Evolutionary conservation across 2,329 filamentous ascomycete species (phyloP).

Genomic region (Aureobasidium sp.): DNA sequence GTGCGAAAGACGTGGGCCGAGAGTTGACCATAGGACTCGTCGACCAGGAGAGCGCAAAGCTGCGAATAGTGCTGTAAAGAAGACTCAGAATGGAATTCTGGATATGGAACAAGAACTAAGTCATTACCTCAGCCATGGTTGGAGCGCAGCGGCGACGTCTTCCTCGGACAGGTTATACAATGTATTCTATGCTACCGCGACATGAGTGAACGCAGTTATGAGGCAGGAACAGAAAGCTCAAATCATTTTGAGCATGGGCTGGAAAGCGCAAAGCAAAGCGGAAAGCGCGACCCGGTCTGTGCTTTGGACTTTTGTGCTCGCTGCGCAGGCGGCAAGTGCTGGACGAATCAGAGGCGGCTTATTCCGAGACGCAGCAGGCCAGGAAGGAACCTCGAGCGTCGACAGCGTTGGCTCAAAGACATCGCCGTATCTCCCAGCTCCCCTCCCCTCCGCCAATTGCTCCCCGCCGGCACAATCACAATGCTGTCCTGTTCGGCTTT

Average conservation of each 20-base stretch:
- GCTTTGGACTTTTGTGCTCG: background rate
- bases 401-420: conserved; percentile 8
- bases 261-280: background rate
- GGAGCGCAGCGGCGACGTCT: conserved; percentile 22
- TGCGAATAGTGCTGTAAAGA: conserved; percentile 64
- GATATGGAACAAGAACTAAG: background rate
- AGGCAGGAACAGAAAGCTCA: background rate
- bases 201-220: conserved; percentile 3
- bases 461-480: conserved; percentile 18
- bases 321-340: background rate
- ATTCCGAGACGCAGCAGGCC: background rate
- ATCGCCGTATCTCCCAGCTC: conserved; percentile 9
- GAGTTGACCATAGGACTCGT: conserved; percentile 84
- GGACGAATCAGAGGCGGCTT: conserved; percentile 5
- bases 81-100: conserved; percentile 14
- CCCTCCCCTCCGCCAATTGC: conserved; percentile 16
- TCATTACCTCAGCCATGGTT: conserved; percentile 14
- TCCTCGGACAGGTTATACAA: conserved; percentile 25
- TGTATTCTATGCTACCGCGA: background rate
- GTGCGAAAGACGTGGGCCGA: conserved; percentile 78
- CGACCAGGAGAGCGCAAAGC: conserved; percentile 82
- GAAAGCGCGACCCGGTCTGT: conserved; percentile 3
- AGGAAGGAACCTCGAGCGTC: conserved; percentile 9
- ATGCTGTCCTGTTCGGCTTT: conserved; percentile 62
- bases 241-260: background rate